A percentile compares a stretch with the other conserved stretches of the same genome.
phyloP scores from a whole-genome alignment of 495 filamentous ascomycete genomes.

The Xylaria telfairii region DNA sequence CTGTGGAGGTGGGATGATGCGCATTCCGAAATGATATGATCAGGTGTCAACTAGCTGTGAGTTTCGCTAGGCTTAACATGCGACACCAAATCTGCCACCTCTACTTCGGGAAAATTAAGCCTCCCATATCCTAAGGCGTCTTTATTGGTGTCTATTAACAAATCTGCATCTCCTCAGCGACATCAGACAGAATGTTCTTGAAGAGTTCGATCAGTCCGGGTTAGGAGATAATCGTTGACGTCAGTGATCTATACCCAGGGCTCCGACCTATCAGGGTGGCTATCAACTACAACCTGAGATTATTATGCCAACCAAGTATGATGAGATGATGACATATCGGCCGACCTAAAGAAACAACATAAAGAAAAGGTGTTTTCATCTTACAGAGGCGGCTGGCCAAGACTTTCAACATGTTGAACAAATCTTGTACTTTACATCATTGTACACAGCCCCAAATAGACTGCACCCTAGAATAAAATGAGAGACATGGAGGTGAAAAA shows the following conservation, averaged over 20 bases:
- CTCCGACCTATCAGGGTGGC: slow-evolving; percentile 3
- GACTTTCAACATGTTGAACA: not conserved
- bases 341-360: not conserved
- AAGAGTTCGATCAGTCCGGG: not conserved
- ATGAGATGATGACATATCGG: slow-evolving; percentile 5
- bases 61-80: not conserved
- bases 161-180: not conserved
- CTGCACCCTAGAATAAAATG: not conserved
- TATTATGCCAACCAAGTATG: not conserved
- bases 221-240: slow-evolving; percentile 14
- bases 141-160: not conserved
- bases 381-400: not conserved
- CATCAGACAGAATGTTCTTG: not conserved
- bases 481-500: slow-evolving; percentile 13
- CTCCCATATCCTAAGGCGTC: not conserved
- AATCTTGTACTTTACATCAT: not conserved
- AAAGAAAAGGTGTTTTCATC: not conserved
- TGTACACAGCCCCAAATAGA: not conserved
- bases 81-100: not conserved
- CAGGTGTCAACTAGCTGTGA: not conserved
- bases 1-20: not conserved
- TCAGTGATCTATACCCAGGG: slow-evolving; percentile 1
- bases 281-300: not conserved
- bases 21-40: not conserved
- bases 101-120: not conserved